Percentiles rank a stretch among this genome's conserved stretches.
These are phyloP conservation scores for Dorcoceras hygrometricum DNA, from an alignment of 257 asterid species.

Conservation along the genomic window DNA sequence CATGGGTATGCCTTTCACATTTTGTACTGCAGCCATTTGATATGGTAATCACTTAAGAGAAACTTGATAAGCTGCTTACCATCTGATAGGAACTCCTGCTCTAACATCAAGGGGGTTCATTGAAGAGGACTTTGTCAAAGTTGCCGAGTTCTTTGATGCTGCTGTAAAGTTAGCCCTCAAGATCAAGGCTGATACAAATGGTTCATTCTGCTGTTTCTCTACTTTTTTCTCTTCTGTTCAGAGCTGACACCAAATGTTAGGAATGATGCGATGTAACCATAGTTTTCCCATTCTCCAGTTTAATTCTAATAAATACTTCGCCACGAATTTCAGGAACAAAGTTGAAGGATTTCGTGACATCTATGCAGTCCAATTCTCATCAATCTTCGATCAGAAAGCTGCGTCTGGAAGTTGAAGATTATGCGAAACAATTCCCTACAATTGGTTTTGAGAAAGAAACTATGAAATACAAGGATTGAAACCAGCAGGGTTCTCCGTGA, in stretches of 20 bases:
- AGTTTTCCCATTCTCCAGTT: constrained; percentile 11
- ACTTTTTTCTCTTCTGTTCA: background rate
- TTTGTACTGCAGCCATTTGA: background rate
- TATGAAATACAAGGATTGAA: constrained; percentile 73
- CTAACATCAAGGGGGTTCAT: constrained; percentile 86
- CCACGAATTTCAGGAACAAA: constrained; percentile 59
- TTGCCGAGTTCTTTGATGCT: constrained; percentile 80
- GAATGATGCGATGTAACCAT: background rate
- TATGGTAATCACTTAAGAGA: background rate
- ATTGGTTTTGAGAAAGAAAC: constrained; percentile 83
- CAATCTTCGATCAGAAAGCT: constrained; percentile 63
- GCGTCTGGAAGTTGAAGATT: constrained; percentile 70
- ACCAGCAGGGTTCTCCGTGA: constrained; percentile 19
- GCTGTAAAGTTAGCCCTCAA: constrained; percentile 82
- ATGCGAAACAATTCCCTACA: constrained; percentile 87
- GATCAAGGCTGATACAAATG: constrained; percentile 80
- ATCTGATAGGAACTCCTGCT: constrained; percentile 77
- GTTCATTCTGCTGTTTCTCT: constrained; percentile 31
- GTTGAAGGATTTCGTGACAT: constrained; percentile 82
- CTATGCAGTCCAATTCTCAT: constrained; percentile 58
- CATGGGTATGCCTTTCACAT: constrained; percentile 59
- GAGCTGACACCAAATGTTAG: background rate
- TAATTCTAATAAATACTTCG: constrained; percentile 22
- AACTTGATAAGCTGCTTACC: constrained; percentile 18
- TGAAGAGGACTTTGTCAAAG: constrained; percentile 81